phyloP scores from a whole-genome alignment of 2,329 filamentous ascomycete genomes.

The Nigrograna mackinnonii region DNA sequence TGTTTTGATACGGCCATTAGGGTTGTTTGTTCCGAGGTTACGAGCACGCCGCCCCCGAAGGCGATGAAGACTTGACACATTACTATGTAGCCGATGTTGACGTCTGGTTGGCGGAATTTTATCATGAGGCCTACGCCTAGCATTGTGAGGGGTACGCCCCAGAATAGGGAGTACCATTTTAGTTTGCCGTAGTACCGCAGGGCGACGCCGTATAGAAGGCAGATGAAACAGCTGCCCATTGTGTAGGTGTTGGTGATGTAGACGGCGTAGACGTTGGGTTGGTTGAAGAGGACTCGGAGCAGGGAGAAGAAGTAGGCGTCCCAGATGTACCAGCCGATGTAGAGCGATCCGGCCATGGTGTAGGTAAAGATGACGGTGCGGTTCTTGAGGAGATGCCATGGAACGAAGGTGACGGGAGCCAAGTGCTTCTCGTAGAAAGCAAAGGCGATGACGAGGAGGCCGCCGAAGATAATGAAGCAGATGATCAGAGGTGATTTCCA shows the following conservation, averaged over 20 bases:
- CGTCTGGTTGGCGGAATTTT: slow-evolving; percentile 31
- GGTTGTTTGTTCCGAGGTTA: slow-evolving; percentile 30
- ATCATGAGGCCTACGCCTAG: slow-evolving; percentile 37
- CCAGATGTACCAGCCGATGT: slow-evolving; percentile 37
- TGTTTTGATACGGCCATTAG: slow-evolving; percentile 24
- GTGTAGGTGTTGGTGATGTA: slow-evolving; percentile 43
- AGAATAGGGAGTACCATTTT: slow-evolving; percentile 25
- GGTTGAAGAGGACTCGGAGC: slow-evolving; percentile 40
- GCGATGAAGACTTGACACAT: slow-evolving; percentile 40
- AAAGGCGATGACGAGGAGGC: slow-evolving; percentile 38
- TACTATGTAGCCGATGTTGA: slow-evolving; percentile 34
- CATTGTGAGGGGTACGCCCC: slow-evolving; percentile 25
- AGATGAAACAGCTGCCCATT: slow-evolving; percentile 28
- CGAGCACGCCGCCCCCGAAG: slow-evolving; percentile 24
- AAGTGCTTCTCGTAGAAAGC: slow-evolving; percentile 43
- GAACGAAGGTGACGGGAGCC: slow-evolving; percentile 45
- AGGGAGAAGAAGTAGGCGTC: slow-evolving; percentile 44
- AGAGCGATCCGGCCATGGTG: slow-evolving; percentile 46
- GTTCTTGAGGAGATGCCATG: slow-evolving; percentile 50
- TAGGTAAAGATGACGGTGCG: slow-evolving; percentile 58
- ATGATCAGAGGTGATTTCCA: slow-evolving; percentile 43
- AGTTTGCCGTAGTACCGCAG: slow-evolving; percentile 25
- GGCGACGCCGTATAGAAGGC: slow-evolving; percentile 19
- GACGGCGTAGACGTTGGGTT: slow-evolving; percentile 29
- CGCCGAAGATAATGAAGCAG: slow-evolving; percentile 41